Conservation (phyloP, 306 rosid species). For the Myrica gale region DNA sequence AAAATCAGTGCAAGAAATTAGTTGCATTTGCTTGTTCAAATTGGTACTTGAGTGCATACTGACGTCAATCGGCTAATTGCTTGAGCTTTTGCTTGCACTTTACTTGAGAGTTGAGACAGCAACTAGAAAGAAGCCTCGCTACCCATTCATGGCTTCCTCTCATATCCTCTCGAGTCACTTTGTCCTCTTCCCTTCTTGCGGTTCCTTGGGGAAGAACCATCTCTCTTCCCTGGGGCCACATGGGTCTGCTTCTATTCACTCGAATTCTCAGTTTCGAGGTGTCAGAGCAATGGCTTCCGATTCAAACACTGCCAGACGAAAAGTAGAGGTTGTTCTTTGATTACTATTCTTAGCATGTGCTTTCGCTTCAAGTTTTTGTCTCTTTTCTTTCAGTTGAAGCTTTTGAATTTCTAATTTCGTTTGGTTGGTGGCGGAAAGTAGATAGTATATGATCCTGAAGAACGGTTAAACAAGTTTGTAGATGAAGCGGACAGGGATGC, state of each 20-base stretch:
- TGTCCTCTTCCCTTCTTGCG: constrained; percentile 39
- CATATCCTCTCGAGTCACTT: constrained; percentile 46
- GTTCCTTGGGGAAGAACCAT: constrained; percentile 31
- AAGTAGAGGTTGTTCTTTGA: constrained; percentile 58
- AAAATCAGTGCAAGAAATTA: neutral
- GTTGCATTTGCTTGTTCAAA: neutral
- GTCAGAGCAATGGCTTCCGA: constrained; percentile 49
- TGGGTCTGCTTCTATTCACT: constrained; percentile 40
- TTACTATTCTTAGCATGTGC: constrained; percentile 1
- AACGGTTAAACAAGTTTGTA: constrained; percentile 76
- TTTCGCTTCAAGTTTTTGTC: constrained; percentile 23
- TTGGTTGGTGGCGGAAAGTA: constrained; percentile 41
- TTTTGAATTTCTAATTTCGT: neutral
- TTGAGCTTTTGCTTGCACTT: constrained; percentile 1
- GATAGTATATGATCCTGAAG: constrained; percentile 78
- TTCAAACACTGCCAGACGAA: constrained; percentile 48
- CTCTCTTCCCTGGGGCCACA: constrained; percentile 37
- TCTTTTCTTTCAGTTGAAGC: constrained; percentile 4
- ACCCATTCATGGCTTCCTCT: constrained; percentile 61
- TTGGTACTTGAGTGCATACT: neutral
- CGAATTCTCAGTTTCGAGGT: constrained; percentile 37
- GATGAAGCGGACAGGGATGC: constrained; percentile 66
- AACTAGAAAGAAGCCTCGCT: constrained; percentile 1
- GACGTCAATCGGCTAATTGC: neutral
- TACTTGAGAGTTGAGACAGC: neutral